Evolutionary conservation across 2,329 filamentous ascomycete species (phyloP).

Genomic region (Pyrenochaeta sp.): DNA sequence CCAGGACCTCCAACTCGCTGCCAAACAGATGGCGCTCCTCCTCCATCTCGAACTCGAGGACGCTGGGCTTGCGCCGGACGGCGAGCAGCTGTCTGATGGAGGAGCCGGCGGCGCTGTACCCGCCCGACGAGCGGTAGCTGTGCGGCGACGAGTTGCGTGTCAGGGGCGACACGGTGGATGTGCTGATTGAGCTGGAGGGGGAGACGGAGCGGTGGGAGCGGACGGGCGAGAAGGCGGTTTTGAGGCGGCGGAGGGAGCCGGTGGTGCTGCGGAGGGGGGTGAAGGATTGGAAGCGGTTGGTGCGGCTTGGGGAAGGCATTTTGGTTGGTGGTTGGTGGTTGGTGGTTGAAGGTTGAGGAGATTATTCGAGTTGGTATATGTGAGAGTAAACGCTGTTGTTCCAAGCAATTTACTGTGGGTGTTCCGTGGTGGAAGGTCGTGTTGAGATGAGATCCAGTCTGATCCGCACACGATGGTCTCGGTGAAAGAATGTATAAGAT

Average conservation of each 20-base stretch:
- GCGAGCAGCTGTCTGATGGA: slow-evolving; percentile 41
- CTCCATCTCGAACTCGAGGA: slow-evolving; percentile 46
- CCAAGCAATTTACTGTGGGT: slow-evolving; percentile 10
- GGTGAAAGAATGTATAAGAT: background rate
- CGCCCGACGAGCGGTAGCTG: slow-evolving; percentile 32
- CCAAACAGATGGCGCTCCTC: slow-evolving; percentile 42
- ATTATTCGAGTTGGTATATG: slow-evolving; percentile 10
- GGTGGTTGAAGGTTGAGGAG: slow-evolving; percentile 9
- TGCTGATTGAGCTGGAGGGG: slow-evolving; percentile 24
- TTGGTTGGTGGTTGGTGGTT: slow-evolving; percentile 15
- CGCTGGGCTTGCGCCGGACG: slow-evolving; percentile 41
- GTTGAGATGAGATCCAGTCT: slow-evolving; percentile 5
- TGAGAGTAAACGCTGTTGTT: slow-evolving; percentile 7
- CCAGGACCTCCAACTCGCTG: slow-evolving; percentile 39
- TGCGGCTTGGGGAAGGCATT: slow-evolving; percentile 42
- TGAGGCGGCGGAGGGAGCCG: slow-evolving; percentile 40
- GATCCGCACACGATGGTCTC: slow-evolving; percentile 2
- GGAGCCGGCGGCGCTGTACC: slow-evolving; percentile 15
- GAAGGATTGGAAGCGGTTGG: slow-evolving; percentile 50
- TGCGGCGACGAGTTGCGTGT: slow-evolving; percentile 39
- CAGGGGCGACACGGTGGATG: slow-evolving; percentile 37
- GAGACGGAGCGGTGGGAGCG: slow-evolving; percentile 40
- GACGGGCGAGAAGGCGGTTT: slow-evolving; percentile 45
- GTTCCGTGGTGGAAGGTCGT: background rate
- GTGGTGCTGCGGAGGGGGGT: slow-evolving; percentile 40